Evolutionary conservation across 331 rosid species (phyloP).

Genomic region (Quercus lobata): DNA sequence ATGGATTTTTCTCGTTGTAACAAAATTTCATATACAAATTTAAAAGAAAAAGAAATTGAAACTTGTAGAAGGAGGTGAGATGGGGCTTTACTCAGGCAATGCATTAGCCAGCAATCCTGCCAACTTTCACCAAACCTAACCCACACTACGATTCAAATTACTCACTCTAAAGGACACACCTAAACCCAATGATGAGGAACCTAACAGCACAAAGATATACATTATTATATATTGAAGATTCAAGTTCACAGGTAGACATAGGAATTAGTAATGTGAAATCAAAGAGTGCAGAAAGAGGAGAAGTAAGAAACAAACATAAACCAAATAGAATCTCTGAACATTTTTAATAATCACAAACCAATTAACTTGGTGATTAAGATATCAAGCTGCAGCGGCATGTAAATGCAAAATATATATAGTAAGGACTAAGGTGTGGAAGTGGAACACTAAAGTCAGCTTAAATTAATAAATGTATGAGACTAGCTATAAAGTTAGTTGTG

Average conservation of each 20-base stretch:
- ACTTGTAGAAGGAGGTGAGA: too few relatives aligned
- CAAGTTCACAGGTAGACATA: neutral
- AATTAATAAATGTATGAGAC: neutral
- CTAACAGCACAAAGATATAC: neutral
- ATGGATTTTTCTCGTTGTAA: too few relatives aligned
- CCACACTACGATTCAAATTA: neutral
- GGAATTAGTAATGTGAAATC: neutral
- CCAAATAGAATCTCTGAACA: too few relatives aligned
- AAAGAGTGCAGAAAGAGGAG: neutral
- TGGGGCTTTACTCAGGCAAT: too few relatives aligned
- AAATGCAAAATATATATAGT: too few relatives aligned
- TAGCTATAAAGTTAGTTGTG: neutral
- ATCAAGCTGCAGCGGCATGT: neutral
- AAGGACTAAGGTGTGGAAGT: too few relatives aligned
- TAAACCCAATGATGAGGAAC: neutral
- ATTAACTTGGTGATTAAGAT: too few relatives aligned
- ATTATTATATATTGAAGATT: neutral
- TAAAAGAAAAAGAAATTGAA: too few relatives aligned
- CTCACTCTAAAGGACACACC: slow-evolving; percentile 6
- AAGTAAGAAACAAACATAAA: neutral
- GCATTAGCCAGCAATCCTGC: slow-evolving; percentile 1
- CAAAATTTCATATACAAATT: too few relatives aligned
- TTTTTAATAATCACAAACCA: too few relatives aligned
- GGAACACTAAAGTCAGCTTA: neutral
- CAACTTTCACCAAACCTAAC: slow-evolving; percentile 26